Conservation (phyloP, 1,284 basidiomycete species). For the Anthracocystis walkeri region DNA sequence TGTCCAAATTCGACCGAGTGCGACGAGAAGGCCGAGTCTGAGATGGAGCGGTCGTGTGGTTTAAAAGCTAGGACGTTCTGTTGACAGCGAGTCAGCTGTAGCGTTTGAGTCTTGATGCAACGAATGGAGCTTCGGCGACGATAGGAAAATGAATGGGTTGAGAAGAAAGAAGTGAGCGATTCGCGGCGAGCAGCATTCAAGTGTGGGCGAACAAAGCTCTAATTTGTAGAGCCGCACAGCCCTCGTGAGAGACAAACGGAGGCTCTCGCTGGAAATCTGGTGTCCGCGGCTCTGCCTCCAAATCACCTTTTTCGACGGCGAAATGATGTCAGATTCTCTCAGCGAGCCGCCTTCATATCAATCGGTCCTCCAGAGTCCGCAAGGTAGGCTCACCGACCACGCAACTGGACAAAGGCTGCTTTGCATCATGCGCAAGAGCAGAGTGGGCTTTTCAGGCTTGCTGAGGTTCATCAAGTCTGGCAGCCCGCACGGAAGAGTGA, state of each 20-base stretch:
- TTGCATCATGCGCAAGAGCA: too few species aligned
- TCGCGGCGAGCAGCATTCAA: background rate
- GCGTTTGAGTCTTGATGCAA: background rate
- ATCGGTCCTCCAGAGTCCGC: too few species aligned
- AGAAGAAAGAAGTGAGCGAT: background rate
- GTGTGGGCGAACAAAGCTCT: slow-evolving; percentile 10
- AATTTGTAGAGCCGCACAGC: slow-evolving; percentile 24
- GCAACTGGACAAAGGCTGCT: too few species aligned
- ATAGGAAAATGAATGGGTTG: background rate
- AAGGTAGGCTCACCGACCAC: too few species aligned
- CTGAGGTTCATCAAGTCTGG: background rate
- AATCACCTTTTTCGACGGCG: too few species aligned
- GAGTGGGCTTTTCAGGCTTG: background rate
- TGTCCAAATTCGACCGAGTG: background rate
- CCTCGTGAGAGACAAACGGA: too few species aligned
- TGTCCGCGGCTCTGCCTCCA: too few species aligned
- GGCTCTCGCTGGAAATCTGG: too few species aligned
- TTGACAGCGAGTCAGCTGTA: background rate
- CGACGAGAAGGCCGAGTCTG: too few species aligned
- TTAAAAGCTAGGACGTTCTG: background rate
- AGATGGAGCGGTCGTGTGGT: background rate
- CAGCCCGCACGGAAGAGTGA: slow-evolving; percentile 16
- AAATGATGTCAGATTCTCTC: too few species aligned
- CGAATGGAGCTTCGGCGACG: background rate
- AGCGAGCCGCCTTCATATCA: too few species aligned